Percentiles rank a stretch among this genome's conserved stretches.
phyloP scores from a whole-genome alignment of 2,329 filamentous ascomycete genomes.

The Stagonosporopsis vannaccii region DNA sequence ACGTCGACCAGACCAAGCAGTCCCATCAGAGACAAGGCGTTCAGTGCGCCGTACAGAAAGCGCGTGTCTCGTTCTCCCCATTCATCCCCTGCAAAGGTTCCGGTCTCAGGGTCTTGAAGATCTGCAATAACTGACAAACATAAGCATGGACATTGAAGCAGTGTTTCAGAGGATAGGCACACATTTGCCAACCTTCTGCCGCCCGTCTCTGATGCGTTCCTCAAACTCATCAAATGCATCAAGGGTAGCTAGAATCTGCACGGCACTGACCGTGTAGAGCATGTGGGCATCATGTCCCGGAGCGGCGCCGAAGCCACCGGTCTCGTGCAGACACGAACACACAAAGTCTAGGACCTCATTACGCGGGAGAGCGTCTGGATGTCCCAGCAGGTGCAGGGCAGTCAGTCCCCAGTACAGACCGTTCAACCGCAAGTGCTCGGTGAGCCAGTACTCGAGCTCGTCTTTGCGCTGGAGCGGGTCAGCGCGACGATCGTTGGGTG shows the following conservation, averaged over 20 bases:
- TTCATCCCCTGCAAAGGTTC: slow-evolving; percentile 91
- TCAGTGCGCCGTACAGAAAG: slow-evolving; percentile 90
- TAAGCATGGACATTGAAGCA: slow-evolving; percentile 30
- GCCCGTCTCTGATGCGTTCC: slow-evolving; percentile 69
- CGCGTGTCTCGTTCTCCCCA: slow-evolving; percentile 97
- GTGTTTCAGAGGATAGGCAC: slow-evolving; percentile 53
- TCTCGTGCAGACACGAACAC: slow-evolving; percentile 89
- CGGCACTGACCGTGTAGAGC: slow-evolving; percentile 92
- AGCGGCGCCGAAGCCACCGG: slow-evolving; percentile 90
- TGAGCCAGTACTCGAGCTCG: slow-evolving; percentile 97
- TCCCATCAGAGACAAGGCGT: slow-evolving; percentile 83
- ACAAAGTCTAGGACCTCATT: slow-evolving; percentile 88
- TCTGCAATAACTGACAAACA: slow-evolving; percentile 71
- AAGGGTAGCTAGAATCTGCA: slow-evolving; percentile 88
- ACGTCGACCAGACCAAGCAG: slow-evolving; percentile 78
- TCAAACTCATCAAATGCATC: slow-evolving; percentile 88
- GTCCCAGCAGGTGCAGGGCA: slow-evolving; percentile 82
- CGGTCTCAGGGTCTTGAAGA: slow-evolving; percentile 80
- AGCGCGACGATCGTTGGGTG: slow-evolving; percentile 40
- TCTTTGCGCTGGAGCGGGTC: slow-evolving; percentile 73
- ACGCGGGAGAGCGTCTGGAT: slow-evolving; percentile 81
- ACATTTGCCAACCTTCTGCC: slow-evolving; percentile 80
- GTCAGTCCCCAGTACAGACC: slow-evolving; percentile 97
- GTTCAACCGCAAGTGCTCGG: slow-evolving; percentile 93
- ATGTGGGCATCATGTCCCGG: slow-evolving; percentile 96